Base-by-base conservation (phyloP, 768 basidiomycete genomes). In the Suillus placidus region DNA sequence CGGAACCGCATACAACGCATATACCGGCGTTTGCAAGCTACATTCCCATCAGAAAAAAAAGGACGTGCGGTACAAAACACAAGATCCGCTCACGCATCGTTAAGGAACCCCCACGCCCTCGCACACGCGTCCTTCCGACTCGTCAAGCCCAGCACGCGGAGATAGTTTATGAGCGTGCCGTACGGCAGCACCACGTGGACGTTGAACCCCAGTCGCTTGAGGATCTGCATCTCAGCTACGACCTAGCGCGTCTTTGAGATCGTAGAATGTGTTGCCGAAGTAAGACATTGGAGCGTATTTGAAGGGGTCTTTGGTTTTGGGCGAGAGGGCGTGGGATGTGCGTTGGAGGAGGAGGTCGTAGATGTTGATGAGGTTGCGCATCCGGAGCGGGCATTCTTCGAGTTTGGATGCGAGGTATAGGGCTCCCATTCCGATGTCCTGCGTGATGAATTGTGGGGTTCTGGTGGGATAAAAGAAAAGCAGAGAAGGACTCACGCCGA, bases 161-260 rank as follows among this genome's bases (percentile, higher is more conserved):
- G 81, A 77, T 99, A 99, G 79, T 97, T 98, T 70, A 99, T 90
- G 64, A 98, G 85, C 7, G 94, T 95, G 40, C 92, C 94, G 70
- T 99, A 99, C 4, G 97, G 95, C 38, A 98, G 81, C 13, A 94
- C 92, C 54, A 97, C 93, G 71, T 93, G 90, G 47, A 97, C 93
- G 72, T 98, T 93, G 80, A 99, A 99, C 1, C 94, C 97, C 13
- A 99, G 84, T 30, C 97, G 85, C 78, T 99, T 99, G 69, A 99
- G 83, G 26, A 99, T 86, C 75, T 99, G 97, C 94, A 99, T 99
- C 78, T 99, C 97, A 2, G 92, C 89, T 16, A 96, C 91, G 26
- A 98, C 94, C n/a, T 60, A 98, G 81, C 8, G 92, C 90, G 73
- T 99, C 97, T 74, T 97, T 98, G 76, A 94, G 83, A 67, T 96